These are phyloP conservation scores for Penicillium brasilianum DNA, from an alignment of 2,329 filamentous ascomycete species.

Conservation along the genomic window DNA sequence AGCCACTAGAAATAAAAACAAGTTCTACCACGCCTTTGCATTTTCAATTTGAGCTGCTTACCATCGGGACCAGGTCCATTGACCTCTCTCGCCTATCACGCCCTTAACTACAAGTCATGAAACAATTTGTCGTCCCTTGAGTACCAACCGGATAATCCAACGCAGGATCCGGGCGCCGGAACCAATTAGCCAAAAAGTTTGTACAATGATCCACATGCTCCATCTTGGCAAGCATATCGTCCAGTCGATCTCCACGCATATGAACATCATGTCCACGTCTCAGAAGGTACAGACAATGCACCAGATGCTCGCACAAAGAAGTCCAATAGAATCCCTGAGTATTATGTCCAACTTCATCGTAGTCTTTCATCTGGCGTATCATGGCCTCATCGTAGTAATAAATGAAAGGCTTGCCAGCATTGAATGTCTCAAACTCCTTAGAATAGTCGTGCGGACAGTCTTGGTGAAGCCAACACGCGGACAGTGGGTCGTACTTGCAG, in stretches of 20 bases:
- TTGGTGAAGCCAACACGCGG: background rate
- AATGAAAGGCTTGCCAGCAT: background rate
- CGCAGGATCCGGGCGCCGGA: background rate
- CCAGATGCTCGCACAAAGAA: background rate
- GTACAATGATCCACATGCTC: slow-evolving; percentile 4
- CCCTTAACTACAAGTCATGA: background rate
- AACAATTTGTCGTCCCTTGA: background rate
- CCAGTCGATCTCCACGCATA: background rate
- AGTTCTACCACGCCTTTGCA: background rate
- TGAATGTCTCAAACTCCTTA: slow-evolving; percentile 1
- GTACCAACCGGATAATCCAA: background rate
- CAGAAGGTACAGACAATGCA: background rate
- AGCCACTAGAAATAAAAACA: no score
- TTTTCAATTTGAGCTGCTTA: background rate
- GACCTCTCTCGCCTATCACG: no score
- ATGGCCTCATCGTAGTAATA: background rate
- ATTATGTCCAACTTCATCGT: background rate
- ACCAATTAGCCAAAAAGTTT: background rate
- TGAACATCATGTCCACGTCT: background rate
- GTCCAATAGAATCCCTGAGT: background rate
- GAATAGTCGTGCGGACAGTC: background rate
- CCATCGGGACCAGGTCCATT: background rate
- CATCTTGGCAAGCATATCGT: background rate
- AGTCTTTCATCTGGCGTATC: background rate
- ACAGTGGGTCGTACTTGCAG: background rate